These are phyloP conservation scores for Fusarium sp. DNA, from an alignment of 2,329 filamentous ascomycete genomes.

Conservation along the genomic window DNA sequence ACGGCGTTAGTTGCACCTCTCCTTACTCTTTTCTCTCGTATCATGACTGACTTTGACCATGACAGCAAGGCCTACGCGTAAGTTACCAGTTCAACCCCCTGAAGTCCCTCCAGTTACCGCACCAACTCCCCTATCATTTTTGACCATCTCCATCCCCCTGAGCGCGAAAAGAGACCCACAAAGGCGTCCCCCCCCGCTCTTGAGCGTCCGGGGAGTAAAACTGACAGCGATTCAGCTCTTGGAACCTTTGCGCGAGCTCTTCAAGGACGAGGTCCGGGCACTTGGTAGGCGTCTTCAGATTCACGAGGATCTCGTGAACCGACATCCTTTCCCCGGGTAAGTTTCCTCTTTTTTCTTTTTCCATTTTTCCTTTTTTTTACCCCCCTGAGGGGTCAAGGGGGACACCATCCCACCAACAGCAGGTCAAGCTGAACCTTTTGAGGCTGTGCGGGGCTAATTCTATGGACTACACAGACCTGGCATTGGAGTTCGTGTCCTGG, in stretches of 20 bases:
- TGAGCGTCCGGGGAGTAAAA: background rate
- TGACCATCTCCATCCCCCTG: background rate
- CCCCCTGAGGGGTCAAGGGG: no score
- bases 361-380: background rate
- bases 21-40: background rate
- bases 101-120: background rate
- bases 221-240: background rate
- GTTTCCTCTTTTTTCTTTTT: background rate
- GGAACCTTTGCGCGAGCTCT: conserved; percentile 4
- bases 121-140: conserved; percentile 32
- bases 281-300: conserved; percentile 11
- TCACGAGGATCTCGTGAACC: conserved; percentile 9
- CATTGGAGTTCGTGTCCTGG: conserved; percentile 58
- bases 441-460: background rate
- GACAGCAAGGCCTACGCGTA: conserved; percentile 18
- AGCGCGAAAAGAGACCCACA: background rate
- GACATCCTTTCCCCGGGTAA: conserved; percentile 40
- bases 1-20: conserved; percentile 12
- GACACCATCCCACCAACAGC: background rate
- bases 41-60: background rate
- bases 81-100: background rate
- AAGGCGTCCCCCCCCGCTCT: background rate
- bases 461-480: background rate
- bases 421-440: background rate
- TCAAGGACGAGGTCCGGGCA: background rate